Evolutionary conservation across 2,329 filamentous ascomycete genomes (phyloP).

Genomic region (Aspergillus novoparasiticus): DNA sequence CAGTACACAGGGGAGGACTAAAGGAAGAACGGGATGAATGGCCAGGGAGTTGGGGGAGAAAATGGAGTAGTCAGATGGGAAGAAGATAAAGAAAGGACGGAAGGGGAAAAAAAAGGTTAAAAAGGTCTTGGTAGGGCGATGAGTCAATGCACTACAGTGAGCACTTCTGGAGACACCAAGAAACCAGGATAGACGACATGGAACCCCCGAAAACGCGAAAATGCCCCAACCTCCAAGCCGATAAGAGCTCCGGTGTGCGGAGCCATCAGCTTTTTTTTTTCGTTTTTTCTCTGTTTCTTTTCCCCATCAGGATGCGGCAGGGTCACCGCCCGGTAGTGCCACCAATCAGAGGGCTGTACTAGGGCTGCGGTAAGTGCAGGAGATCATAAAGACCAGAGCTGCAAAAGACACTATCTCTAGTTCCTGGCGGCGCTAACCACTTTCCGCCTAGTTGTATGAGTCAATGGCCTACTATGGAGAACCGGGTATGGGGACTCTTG

Average conservation of each 20-base stretch:
- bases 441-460: constrained; percentile 1
- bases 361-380: background rate
- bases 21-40: constrained; percentile 1
- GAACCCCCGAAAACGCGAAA: constrained; percentile 14
- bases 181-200: constrained; percentile 19
- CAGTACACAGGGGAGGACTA: constrained; percentile 3
- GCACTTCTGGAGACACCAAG: constrained; percentile 14
- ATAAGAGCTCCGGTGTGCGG: constrained; percentile 37
- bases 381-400: background rate
- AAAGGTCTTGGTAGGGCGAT: constrained; percentile 21
- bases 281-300: constrained; percentile 9
- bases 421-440: background rate
- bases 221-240: constrained; percentile 20
- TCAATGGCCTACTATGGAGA: constrained; percentile 6
- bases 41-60: background rate
- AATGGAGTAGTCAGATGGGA: background rate
- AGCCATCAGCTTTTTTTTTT: constrained; percentile 16
- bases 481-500: background rate
- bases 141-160: constrained; percentile 29
- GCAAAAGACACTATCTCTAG: background rate
- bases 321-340: constrained; percentile 17
- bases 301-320: background rate
- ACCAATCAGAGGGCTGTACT: constrained; percentile 10
- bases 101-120: constrained; percentile 14
- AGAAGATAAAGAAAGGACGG: constrained; percentile 9